These are phyloP conservation scores for Cryphonectria naterciae DNA, from an alignment of 2,329 filamentous ascomycete species.

Conservation along the genomic window DNA sequence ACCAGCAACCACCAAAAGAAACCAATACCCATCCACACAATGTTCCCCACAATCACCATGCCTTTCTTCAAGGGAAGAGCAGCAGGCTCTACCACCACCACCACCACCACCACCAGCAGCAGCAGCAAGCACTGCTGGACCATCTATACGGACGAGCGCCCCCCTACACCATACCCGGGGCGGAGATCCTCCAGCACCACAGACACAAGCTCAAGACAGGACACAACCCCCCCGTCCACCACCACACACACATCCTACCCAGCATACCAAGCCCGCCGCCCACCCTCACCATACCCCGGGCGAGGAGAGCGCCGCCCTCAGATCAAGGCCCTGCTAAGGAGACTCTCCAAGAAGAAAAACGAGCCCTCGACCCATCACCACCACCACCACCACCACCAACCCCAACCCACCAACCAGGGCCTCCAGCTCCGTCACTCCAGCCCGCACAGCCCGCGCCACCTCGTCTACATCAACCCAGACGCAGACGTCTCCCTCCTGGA, in stretches of 20 bases:
- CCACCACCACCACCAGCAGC: too few species aligned
- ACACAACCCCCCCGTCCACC: not conserved
- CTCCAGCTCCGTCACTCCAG: not conserved
- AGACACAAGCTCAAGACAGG: not conserved
- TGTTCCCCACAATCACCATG: not conserved
- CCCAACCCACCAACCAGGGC: not conserved
- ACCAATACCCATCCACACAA: not conserved
- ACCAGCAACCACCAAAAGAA: not conserved
- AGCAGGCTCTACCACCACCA: not conserved
- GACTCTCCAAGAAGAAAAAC: not conserved
- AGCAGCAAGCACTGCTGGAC: too few species aligned
- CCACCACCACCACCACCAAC: not conserved
- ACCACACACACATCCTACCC: not conserved
- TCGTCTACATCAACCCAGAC: not conserved
- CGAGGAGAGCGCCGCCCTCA: not conserved
- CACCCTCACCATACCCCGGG: not conserved
- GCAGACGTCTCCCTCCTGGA: conserved; percentile 1
- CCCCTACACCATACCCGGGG: not conserved
- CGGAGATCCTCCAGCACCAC: not conserved
- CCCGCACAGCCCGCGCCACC: not conserved
- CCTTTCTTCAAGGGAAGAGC: not conserved
- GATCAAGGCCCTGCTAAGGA: too few species aligned
- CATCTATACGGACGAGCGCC: not conserved
- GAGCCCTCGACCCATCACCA: not conserved
- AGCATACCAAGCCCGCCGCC: not conserved